A percentile compares a stretch with the other conserved stretches of the same genome.
These are phyloP conservation scores for Globisporangium iwayamae DNA, from an alignment of 352 stramenopile species.

Conservation along the genomic window DNA sequence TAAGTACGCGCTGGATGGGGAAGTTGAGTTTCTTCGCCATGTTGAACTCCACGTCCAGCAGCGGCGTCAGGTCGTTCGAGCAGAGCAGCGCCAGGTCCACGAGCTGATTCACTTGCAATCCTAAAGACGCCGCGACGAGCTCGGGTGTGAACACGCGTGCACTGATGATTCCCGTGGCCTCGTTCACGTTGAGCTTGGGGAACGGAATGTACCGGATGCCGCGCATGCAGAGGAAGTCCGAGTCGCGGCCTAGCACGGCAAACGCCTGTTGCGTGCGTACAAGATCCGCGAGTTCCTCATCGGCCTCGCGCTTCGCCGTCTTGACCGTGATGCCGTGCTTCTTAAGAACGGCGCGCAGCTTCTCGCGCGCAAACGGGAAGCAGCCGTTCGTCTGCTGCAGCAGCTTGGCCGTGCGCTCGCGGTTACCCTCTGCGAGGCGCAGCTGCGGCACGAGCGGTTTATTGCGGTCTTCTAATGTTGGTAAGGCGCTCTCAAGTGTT, in stretches of 20 bases:
- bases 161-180: constrained; percentile 25
- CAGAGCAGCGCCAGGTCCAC: constrained; percentile 85
- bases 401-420: constrained; percentile 19
- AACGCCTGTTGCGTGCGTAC: constrained; percentile 50
- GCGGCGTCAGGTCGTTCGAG: constrained; percentile 84
- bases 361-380: constrained; percentile 77
- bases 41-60: constrained; percentile 60
- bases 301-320: constrained; percentile 64
- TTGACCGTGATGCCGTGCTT: constrained; percentile 44
- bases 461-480: not conserved
- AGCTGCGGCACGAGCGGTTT: not conserved
- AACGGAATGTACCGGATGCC: constrained; percentile 84
- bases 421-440: constrained; percentile 12
- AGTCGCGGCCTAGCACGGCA: constrained; percentile 79
- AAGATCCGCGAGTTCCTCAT: constrained; percentile 68
- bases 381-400: constrained; percentile 62
- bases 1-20: constrained; percentile 35
- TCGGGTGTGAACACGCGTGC: constrained; percentile 75
- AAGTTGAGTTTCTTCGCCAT: constrained; percentile 54
- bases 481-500: not conserved
- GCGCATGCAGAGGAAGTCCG: constrained; percentile 87
- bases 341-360: constrained; percentile 54
- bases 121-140: constrained; percentile 54
- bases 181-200: constrained; percentile 30
- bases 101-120: constrained; percentile 61